Percentiles rank a stretch among this genome's conserved stretches.
Conservation (phyloP, 768 basidiomycete species). For the Calocybe indica region DNA sequence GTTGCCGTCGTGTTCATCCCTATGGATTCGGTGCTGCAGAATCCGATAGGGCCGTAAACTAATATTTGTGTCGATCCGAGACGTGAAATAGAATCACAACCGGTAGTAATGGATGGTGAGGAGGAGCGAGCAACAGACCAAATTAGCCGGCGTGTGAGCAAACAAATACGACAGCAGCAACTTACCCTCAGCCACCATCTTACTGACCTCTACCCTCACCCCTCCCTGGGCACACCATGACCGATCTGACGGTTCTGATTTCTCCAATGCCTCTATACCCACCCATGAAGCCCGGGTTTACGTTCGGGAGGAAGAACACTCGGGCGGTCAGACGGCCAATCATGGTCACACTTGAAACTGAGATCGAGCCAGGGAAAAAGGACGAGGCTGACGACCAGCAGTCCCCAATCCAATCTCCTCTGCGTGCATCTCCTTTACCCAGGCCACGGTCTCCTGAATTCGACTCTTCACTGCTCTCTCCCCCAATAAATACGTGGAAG, state of each 20-base stretch:
- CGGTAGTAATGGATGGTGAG: too few species aligned
- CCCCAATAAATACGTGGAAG: constrained; percentile 45
- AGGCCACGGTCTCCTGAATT: constrained; percentile 12
- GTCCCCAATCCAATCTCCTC: not conserved
- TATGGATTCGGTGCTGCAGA: too few species aligned
- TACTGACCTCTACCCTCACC: too few species aligned
- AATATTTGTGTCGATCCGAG: too few species aligned
- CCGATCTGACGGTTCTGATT: constrained; percentile 47
- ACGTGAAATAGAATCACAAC: too few species aligned
- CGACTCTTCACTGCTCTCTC: constrained; percentile 36
- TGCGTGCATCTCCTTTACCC: constrained; percentile 1
- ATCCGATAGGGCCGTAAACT: too few species aligned
- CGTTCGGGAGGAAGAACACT: not conserved
- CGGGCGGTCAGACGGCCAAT: constrained; percentile 17
- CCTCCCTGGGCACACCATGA: too few species aligned
- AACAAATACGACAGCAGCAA: too few species aligned
- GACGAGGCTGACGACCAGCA: constrained; percentile 12
- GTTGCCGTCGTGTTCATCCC: too few species aligned
- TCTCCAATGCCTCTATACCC: constrained; percentile 41
- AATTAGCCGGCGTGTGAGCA: too few species aligned
- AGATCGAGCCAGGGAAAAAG: constrained; percentile 17
- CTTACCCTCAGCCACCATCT: too few species aligned
- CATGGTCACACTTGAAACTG: constrained; percentile 38
- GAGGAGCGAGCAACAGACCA: too few species aligned
- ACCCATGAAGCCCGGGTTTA: constrained; percentile 7